Base-by-base conservation (phyloP, 2,329 filamentous ascomycete genomes). In the Xylariaceae sp. region DNA sequence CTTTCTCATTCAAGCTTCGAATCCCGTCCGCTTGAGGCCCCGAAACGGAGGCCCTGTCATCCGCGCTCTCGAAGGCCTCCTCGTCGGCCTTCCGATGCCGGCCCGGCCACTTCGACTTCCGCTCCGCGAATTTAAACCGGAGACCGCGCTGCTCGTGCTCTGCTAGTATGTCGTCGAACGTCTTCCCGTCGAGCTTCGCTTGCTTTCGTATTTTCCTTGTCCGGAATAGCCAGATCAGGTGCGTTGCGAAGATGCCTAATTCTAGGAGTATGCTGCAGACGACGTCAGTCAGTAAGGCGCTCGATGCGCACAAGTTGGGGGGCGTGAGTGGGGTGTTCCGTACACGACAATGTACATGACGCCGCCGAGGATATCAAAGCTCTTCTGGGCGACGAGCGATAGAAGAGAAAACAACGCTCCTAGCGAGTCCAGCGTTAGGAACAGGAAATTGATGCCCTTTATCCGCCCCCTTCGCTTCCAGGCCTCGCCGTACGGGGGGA, bases 331-430 rank as follows among this genome's bases (percentile, higher is more conserved):
- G 18, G 9, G 2, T 19, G 34, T 16, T 42, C 2, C 77, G 70
- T 71, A 83, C 80, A 80, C 81, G 7, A 81, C 67, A 47, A 84
- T 80, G 63, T 86, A 86, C 54, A 84, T 66, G 1, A 80, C 72
- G 0, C 81, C 81, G 2, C 82, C 84, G 0, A 86, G 69, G 4
- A 81, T 69, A 62, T 86, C 84, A 61, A 86, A 85, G 2, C 74
- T 78, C 21, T 79, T 74, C 61, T 86, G 82, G 0, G 78, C 80
- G 80, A 79, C 78, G 9, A 85, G 67, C 1, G 83, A 80, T 73
- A 86, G 77, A 19, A 86, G 73, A 0, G 81, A 85, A 65, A 86
- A 85, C 53, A 86, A 75, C 0, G 82, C 83, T 1, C 84, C 84
- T 1, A 75, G 60, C 53, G 77, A 84, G 61, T 87, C 84, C 60